Evolutionary conservation across 2,329 filamentous ascomycete species (phyloP).

Genomic region (Botryotinia calthae): DNA sequence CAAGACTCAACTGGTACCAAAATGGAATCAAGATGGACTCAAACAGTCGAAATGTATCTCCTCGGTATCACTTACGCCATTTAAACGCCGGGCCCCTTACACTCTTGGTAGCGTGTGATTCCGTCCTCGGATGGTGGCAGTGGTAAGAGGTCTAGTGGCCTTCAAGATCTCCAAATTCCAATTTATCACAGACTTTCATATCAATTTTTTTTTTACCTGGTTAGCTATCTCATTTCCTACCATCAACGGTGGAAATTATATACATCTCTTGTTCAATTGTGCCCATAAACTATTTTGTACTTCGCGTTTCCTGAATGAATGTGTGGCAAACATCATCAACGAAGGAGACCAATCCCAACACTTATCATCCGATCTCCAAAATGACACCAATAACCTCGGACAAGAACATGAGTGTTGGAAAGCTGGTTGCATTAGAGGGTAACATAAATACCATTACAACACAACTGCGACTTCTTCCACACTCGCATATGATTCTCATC

Average conservation of each 20-base stretch:
- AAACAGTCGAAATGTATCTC: not conserved
- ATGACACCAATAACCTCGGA: slow-evolving; percentile 15
- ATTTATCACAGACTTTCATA: not conserved
- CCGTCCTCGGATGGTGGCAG: not conserved
- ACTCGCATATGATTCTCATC: slow-evolving; percentile 56
- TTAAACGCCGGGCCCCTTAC: not conserved
- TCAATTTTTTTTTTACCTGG: not conserved
- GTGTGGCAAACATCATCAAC: not conserved
- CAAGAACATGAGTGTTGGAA: slow-evolving; percentile 40
- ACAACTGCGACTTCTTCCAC: slow-evolving; percentile 58
- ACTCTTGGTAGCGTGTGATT: not conserved
- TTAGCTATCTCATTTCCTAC: not conserved
- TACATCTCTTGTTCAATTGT: not conserved
- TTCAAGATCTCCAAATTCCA: not conserved
- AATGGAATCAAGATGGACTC: not conserved
- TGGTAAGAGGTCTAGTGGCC: not conserved
- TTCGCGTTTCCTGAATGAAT: not conserved
- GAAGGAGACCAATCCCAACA: not conserved
- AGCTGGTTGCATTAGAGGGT: slow-evolving; percentile 60
- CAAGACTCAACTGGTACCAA: not conserved
- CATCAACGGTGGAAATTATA: not conserved
- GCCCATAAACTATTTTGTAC: not conserved
- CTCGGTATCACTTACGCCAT: slow-evolving; percentile 8
- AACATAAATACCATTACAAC: slow-evolving; percentile 53
- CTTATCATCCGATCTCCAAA: slow-evolving; percentile 1